Conservation (phyloP, 805 yeast species). For the Wickerhamomyces kurtzmanii region DNA sequence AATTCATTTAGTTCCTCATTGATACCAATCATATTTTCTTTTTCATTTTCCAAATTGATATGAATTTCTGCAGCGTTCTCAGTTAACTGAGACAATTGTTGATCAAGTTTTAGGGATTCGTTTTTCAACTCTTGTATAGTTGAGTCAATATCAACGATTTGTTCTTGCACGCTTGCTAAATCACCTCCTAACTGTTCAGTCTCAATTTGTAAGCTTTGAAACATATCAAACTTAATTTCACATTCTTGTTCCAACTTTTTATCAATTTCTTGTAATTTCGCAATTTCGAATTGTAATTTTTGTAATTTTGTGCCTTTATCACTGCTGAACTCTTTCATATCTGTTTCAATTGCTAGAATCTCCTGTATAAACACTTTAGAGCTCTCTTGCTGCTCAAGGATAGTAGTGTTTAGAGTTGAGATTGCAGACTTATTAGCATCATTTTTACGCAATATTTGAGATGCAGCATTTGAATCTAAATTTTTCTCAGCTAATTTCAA, state of each 20-base stretch:
- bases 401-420: slow-evolving; percentile 24
- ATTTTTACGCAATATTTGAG: slow-evolving; percentile 41
- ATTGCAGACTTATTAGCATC: slow-evolving; percentile 38
- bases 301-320: slow-evolving; percentile 77
- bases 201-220: slow-evolving; percentile 59
- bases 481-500: slow-evolving; percentile 44
- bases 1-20: slow-evolving; percentile 70
- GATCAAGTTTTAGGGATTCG: slow-evolving; percentile 15
- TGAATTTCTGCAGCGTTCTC: slow-evolving; percentile 17
- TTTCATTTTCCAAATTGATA: slow-evolving; percentile 22
- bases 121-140: slow-evolving; percentile 25
- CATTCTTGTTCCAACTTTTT: slow-evolving; percentile 26
- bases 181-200: slow-evolving; percentile 61
- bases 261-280: slow-evolving; percentile 25
- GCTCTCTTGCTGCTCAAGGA: slow-evolving; percentile 24
- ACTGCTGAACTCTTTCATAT: slow-evolving; percentile 69
- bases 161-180: slow-evolving; percentile 31
- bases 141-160: slow-evolving; percentile 24
- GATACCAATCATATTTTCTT: slow-evolving; percentile 50
- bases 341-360: slow-evolving; percentile 50
- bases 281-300: slow-evolving; percentile 46
- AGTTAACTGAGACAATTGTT: slow-evolving; percentile 19
- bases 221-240: slow-evolving; percentile 37
- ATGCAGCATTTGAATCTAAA: slow-evolving; percentile 44
- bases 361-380: slow-evolving; percentile 27